Evolutionary conservation across 2,329 filamentous ascomycete genomes (phyloP).

Genomic region (Nothophaeocryptopus gaeumannii): DNA sequence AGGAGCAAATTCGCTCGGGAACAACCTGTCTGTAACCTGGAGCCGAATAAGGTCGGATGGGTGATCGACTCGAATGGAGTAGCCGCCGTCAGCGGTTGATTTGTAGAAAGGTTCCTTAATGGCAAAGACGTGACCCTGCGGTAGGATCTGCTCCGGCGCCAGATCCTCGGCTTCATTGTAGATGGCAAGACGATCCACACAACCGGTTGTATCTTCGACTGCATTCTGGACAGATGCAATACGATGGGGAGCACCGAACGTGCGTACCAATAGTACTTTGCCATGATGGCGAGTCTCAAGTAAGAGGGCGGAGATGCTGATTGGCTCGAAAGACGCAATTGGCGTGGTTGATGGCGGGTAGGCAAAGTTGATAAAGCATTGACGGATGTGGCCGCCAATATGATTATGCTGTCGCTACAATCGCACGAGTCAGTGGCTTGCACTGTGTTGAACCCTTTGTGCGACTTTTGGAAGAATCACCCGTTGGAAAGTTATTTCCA

Average conservation of each 20-base stretch:
- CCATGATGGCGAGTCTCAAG: conserved; percentile 23
- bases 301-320: conserved; percentile 14
- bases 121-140: conserved; percentile 14
- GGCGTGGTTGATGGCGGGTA: conserved; percentile 19
- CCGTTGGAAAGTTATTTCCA: no score
- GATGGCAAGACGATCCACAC: conserved; percentile 32
- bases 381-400: no score
- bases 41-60: conserved; percentile 24
- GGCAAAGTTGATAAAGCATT: no score
- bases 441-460: no score
- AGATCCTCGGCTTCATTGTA: conserved; percentile 15
- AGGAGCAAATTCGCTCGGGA: background rate
- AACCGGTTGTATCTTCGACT: conserved; percentile 37
- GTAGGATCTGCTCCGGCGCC: conserved; percentile 9
- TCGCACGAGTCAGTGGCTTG: background rate
- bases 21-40: background rate
- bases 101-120: conserved; percentile 29
- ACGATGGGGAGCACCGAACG: conserved; percentile 9
- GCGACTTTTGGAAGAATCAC: no score
- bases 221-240: conserved; percentile 8
- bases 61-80: conserved; percentile 26
- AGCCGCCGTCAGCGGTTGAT: conserved; percentile 7
- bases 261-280: conserved; percentile 18
- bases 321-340: conserved; percentile 12
- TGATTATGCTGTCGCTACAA: no score